Evolutionary conservation across 768 basidiomycete species (phyloP).

Genomic region (Strobilomyces echinocephalus): DNA sequence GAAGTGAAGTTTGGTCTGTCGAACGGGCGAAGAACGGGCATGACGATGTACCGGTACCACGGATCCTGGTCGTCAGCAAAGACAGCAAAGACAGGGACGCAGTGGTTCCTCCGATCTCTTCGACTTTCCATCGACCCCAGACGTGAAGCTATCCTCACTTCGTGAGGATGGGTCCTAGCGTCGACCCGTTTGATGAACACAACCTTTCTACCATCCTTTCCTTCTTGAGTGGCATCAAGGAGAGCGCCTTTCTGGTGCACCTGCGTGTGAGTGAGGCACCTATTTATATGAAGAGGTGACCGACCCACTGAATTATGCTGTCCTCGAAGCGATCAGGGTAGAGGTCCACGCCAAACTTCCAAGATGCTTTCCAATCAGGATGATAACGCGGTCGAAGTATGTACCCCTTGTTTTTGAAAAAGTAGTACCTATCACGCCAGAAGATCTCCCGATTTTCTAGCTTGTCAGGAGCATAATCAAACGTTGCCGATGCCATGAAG

Average conservation of each 20-base stretch:
- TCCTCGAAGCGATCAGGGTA: slow-evolving; percentile 5
- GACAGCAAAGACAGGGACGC: slow-evolving; percentile 18
- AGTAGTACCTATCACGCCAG: slow-evolving; percentile 18
- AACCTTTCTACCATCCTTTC: not conserved
- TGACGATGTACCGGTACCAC: slow-evolving; percentile 21
- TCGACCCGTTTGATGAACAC: slow-evolving; percentile 18
- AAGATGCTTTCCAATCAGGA: slow-evolving; percentile 29
- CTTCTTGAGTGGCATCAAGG: slow-evolving; percentile 9
- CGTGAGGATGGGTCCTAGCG: not conserved
- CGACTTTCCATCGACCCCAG: not conserved
- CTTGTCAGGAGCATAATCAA: not conserved
- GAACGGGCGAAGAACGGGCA: slow-evolving; percentile 26
- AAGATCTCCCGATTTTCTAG: not conserved
- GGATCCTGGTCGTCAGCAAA: slow-evolving; percentile 11
- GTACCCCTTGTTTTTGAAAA: slow-evolving; percentile 18
- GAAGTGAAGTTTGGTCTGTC: slow-evolving; percentile 21
- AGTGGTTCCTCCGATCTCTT: slow-evolving; percentile 19
- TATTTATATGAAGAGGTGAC: not conserved
- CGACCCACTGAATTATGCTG: slow-evolving; percentile 7
- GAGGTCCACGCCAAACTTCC: slow-evolving; percentile 8
- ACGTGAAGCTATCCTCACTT: slow-evolving; percentile 4
- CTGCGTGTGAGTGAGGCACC: not conserved
- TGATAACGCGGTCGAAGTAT: slow-evolving; percentile 24
- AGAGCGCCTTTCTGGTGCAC: not conserved
- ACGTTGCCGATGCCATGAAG: not conserved